Evolutionary conservation across 2,329 filamentous ascomycete genomes (phyloP).

Genomic region (Chaetomium strumarium): DNA sequence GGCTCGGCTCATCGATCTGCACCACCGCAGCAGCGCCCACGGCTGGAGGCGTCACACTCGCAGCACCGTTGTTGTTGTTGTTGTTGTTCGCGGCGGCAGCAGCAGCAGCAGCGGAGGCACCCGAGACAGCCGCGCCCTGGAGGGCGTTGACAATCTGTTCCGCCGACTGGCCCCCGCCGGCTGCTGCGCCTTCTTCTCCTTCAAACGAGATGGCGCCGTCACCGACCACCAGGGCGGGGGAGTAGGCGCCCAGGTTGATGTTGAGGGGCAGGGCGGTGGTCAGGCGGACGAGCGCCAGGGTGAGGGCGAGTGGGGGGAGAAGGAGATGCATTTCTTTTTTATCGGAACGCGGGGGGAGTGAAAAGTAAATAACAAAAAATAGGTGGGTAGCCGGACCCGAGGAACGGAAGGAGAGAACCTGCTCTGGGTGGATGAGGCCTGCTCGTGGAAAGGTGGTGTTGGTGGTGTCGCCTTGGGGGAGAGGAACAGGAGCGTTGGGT

Average conservation of each 20-base stretch:
- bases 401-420: neutral
- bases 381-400: constrained; percentile 2
- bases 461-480: no score
- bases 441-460: neutral
- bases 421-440: neutral
- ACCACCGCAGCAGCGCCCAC: neutral
- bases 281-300: constrained; percentile 4
- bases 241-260: constrained; percentile 48
- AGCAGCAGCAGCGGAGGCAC: constrained; percentile 32
- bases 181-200: constrained; percentile 33
- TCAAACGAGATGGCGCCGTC: constrained; percentile 45
- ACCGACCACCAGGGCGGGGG: constrained; percentile 47
- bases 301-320: neutral
- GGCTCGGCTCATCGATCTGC: neutral
- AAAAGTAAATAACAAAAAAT: neutral
- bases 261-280: constrained; percentile 41
- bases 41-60: neutral
- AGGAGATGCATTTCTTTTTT: neutral
- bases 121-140: constrained; percentile 33
- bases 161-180: constrained; percentile 27
- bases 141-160: constrained; percentile 37
- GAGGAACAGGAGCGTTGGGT: no score
- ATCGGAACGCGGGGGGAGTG: neutral
- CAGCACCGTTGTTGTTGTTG: neutral
- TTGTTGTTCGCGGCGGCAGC: neutral